Conservation (phyloP, 1,284 basidiomycete genomes). For the Lentinus polychrous region DNA sequence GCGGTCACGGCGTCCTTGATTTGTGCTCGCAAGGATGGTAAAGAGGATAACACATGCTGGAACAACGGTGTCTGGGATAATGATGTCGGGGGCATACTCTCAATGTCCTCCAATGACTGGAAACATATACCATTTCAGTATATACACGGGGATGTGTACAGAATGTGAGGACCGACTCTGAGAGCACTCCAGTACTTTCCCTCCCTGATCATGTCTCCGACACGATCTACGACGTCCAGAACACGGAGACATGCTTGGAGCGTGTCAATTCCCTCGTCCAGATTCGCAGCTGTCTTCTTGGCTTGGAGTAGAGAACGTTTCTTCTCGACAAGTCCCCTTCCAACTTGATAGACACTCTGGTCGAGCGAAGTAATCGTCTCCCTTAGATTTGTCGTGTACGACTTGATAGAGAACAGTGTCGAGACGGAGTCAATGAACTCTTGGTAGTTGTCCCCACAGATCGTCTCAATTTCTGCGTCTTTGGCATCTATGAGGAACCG, state of each 20-base stretch:
- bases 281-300: constrained; percentile 86
- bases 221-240: constrained; percentile 90
- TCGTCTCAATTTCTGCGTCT: constrained; percentile 92
- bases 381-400: constrained; percentile 76
- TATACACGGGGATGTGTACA: constrained; percentile 14
- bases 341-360: constrained; percentile 70
- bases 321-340: constrained; percentile 83
- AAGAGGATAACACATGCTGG: constrained; percentile 83
- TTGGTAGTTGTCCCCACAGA: constrained; percentile 95
- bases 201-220: constrained; percentile 87
- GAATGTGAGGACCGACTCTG: constrained; percentile 58
- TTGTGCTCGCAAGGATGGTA: constrained; percentile 84
- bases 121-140: constrained; percentile 21
- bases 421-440: constrained; percentile 97
- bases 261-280: constrained; percentile 95
- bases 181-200: constrained; percentile 96
- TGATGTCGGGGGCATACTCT: constrained; percentile 84
- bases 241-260: constrained; percentile 89
- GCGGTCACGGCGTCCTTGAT: constrained; percentile 93
- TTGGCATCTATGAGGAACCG: constrained; percentile 87
- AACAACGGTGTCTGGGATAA: constrained; percentile 93
- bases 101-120: constrained; percentile 91
- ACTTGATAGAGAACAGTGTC: constrained; percentile 91
- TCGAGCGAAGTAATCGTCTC: constrained; percentile 73
- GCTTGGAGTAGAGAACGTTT: constrained; percentile 85